Base-by-base conservation (phyloP, 768 basidiomycete species). In the Rhodosporidiobolus sp. region DNA sequence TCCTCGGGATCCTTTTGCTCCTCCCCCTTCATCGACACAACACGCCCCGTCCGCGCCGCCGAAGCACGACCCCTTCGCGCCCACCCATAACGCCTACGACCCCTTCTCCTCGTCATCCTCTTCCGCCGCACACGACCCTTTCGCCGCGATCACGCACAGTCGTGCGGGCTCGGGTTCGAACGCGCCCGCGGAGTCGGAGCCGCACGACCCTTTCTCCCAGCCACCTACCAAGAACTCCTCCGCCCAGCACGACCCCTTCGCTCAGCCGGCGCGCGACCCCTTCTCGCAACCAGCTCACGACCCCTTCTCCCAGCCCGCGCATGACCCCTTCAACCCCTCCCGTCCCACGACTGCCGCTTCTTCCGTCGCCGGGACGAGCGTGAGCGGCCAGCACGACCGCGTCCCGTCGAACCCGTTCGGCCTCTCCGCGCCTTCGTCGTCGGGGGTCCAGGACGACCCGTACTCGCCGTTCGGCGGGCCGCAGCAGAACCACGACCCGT, bases 381-480 rank as follows among this genome's bases (percentile, higher is more conserved):
- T n/a, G n/a, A n/a, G n/a, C n/a, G 38, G 7, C 14, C 43, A 56
- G 43, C 43, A 59, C 58, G 58, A 59, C 45, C 58, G 58, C 28
- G 14, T 30, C 43, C 43, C n/a, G 16, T 59, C 58, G 45, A 45
- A 59, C n/a, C 58, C 58, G 20, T 59, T 59, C 58, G 45, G 58
- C 43, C 58, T 59, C 43, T 45, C 58, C 1, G 58, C 58, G n/a
- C n/a, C n/a, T n/a, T n/a, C n/a, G n/a, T n/a, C n/a, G 10, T 59
- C 58, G 34, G 24, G 22, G 20, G 34, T 11, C 24, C 34, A 59
- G 17, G 58, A 59, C 58, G 58, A 59, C 58, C 58, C n/a, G 20
- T 59, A n/a, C 58, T 59, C 58, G 1, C 58, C 43, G 6, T 59
- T 59, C 43, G 58, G 58, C 58, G 43, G 58, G 6, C 28, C 58